These are phyloP conservation scores for Blastobotrys robertii DNA, from an alignment of 805 yeast species.

Conservation along the genomic window DNA sequence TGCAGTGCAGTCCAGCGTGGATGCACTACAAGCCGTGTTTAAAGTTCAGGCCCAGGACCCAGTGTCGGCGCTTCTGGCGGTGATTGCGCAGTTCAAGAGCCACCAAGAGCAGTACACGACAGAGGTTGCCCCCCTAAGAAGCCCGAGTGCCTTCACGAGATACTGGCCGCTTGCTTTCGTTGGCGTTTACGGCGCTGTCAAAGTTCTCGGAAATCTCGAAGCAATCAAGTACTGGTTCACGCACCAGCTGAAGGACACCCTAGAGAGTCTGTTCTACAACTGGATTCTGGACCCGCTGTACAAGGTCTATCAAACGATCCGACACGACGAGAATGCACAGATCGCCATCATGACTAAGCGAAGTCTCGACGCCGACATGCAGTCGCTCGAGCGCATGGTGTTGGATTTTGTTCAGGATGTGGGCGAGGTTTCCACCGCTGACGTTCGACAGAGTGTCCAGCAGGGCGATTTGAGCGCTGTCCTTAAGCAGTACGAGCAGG, in stretches of 20 bases:
- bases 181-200: conserved; percentile 11
- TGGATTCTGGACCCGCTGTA: conserved; percentile 76
- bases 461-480: conserved; percentile 74
- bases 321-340: conserved; percentile 67
- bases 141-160: conserved; percentile 23
- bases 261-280: conserved; percentile 57
- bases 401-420: conserved; percentile 49
- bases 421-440: conserved; percentile 10
- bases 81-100: too few species aligned
- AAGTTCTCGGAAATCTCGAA: conserved; percentile 40
- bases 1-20: too few species aligned
- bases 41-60: too few species aligned
- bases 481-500: conserved; percentile 71
- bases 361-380: conserved; percentile 66
- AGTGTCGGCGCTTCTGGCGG: too few species aligned
- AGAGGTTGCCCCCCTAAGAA: background rate
- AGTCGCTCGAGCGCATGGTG: conserved; percentile 82
- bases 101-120: too few species aligned
- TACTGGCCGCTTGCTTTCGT: conserved; percentile 56
- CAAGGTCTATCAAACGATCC: conserved; percentile 66
- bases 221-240: conserved; percentile 48
- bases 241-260: conserved; percentile 53
- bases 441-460: conserved; percentile 41
- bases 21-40: too few species aligned
- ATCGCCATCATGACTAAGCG: conserved; percentile 73